Conservation (phyloP, 441 rosid genomes). For the Erodium moschatum region DNA sequence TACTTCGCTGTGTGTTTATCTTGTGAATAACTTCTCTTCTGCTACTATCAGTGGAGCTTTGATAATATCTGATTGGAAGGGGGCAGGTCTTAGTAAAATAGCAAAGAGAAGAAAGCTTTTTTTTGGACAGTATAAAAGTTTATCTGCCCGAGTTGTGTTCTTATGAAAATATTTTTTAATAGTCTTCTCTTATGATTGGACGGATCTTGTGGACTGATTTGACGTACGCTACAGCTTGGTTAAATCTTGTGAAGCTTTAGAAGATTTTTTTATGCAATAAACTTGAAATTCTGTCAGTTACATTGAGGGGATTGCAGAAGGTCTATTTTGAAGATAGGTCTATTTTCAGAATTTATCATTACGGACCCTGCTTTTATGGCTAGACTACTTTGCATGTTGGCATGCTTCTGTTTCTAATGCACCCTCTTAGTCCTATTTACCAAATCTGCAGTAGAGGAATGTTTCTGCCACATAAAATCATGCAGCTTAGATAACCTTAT, state of each 20-base stretch:
- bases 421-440: too few relatives aligned
- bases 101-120: not conserved
- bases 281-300: not conserved
- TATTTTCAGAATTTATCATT: not conserved
- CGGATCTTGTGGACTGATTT: not conserved
- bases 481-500: too few relatives aligned
- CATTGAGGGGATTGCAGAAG: not conserved
- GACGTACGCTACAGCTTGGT: not conserved
- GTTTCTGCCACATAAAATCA: not conserved
- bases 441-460: too few relatives aligned
- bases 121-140: not conserved
- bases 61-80: not conserved
- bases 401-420: not conserved
- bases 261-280: not conserved
- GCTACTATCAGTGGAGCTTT: not conserved
- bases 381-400: not conserved
- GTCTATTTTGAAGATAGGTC: not conserved
- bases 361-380: not conserved
- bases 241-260: not conserved
- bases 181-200: not conserved
- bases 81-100: not conserved
- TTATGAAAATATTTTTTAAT: too few relatives aligned
- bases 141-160: not conserved
- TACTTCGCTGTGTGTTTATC: constrained; percentile 23
- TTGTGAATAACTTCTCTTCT: constrained; percentile 8